Percentiles rank a stretch among this genome's conserved stretches.
These are phyloP conservation scores for Pseudocercospora musae DNA, from an alignment of 2,329 filamentous ascomycete species.

Conservation along the genomic window DNA sequence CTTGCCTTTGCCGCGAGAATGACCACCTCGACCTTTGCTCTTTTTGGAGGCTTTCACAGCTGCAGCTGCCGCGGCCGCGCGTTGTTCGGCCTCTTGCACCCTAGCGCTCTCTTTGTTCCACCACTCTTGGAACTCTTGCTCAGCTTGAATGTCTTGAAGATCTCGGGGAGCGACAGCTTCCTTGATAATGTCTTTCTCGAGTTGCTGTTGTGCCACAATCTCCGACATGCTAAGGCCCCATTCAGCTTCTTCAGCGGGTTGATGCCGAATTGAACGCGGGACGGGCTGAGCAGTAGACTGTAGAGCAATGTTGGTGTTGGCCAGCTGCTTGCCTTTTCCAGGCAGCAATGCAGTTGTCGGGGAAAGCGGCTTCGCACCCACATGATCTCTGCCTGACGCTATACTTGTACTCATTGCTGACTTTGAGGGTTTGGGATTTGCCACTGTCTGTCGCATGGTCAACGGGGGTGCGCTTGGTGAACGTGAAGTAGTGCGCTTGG, in stretches of 20 bases:
- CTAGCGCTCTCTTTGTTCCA: constrained; percentile 82
- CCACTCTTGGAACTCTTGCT: constrained; percentile 96
- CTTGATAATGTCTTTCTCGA: constrained; percentile 75
- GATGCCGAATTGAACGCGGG: constrained; percentile 49
- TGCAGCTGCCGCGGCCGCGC: constrained; percentile 12
- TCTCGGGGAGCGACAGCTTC: constrained; percentile 86
- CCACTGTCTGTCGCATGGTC: constrained; percentile 60
- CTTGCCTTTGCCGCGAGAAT: constrained; percentile 15
- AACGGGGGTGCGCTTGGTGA: constrained; percentile 49
- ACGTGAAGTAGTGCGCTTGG: constrained; percentile 25
- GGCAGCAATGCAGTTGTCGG: constrained; percentile 21
- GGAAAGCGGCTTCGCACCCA: not conserved
- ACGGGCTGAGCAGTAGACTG: constrained; percentile 37
- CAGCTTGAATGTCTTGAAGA: constrained; percentile 90
- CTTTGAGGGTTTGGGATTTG: constrained; percentile 40
- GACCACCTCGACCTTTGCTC: constrained; percentile 20
- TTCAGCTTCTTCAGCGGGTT: constrained; percentile 60
- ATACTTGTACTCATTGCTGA: constrained; percentile 18
- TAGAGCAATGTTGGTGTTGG: constrained; percentile 14
- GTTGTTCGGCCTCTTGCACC: constrained; percentile 41
- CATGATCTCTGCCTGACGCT: constrained; percentile 13
- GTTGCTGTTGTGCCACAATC: constrained; percentile 82
- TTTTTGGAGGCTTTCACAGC: constrained; percentile 20
- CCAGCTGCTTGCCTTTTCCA: constrained; percentile 3
- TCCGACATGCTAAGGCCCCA: constrained; percentile 76